Conservation (phyloP, 2,329 filamentous ascomycete species). For the Curvularia sp. region DNA sequence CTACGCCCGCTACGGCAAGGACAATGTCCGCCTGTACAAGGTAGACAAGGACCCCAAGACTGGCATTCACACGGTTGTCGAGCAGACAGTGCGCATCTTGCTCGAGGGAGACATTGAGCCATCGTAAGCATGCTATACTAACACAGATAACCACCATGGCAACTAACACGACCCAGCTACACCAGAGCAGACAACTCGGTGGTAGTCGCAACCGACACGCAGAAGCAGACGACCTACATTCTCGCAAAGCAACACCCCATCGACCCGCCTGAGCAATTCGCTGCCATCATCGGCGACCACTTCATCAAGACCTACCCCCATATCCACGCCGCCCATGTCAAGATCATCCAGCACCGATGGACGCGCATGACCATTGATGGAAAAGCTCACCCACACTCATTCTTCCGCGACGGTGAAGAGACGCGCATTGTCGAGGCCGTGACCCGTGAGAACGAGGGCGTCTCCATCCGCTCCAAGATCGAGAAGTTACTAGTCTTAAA, state of each 20-base stretch:
- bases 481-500: constrained; percentile 88
- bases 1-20: constrained; percentile 83
- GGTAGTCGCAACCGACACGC: constrained; percentile 94
- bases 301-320: constrained; percentile 88
- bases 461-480: constrained; percentile 79
- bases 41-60: constrained; percentile 80
- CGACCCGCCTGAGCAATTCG: constrained; percentile 91
- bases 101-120: constrained; percentile 91
- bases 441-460: constrained; percentile 69
- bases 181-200: constrained; percentile 93
- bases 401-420: constrained; percentile 88
- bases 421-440: constrained; percentile 82
- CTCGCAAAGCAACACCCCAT: constrained; percentile 93
- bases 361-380: constrained; percentile 86
- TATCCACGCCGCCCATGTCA: constrained; percentile 84
- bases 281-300: constrained; percentile 82
- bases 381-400: constrained; percentile 92
- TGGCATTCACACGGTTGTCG: constrained; percentile 82
- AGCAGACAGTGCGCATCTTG: constrained; percentile 93
- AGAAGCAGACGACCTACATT: constrained; percentile 93
- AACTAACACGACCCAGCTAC: constrained; percentile 67
- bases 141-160: not conserved
- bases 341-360: constrained; percentile 87
- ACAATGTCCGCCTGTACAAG: constrained; percentile 98
- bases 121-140: constrained; percentile 62